These are phyloP conservation scores for Talaromyces funiculosus DNA, from an alignment of 2,329 filamentous ascomycete species.

Conservation along the genomic window DNA sequence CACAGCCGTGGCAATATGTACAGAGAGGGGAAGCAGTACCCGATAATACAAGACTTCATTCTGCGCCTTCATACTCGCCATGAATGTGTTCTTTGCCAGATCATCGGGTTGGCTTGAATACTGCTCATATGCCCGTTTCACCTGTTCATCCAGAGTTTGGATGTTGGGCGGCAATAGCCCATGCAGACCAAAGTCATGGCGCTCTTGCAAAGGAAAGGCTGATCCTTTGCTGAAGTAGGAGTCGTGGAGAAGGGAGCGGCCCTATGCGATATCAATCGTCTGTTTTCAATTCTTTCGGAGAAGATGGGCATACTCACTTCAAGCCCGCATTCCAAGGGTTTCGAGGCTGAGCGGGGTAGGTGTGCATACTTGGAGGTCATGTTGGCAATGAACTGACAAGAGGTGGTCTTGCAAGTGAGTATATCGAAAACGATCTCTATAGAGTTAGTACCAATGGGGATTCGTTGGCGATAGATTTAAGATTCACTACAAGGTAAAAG, in stretches of 20 bases:
- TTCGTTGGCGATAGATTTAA: background rate
- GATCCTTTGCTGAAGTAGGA: slow-evolving; percentile 77
- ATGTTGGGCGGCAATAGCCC: slow-evolving; percentile 67
- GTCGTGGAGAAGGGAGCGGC: slow-evolving; percentile 55
- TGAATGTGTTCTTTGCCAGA: slow-evolving; percentile 79
- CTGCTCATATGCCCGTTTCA: slow-evolving; percentile 71
- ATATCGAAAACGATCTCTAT: background rate
- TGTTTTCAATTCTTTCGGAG: background rate
- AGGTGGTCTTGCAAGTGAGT: background rate
- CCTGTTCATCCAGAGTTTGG: slow-evolving; percentile 72
- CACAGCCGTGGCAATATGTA: background rate
- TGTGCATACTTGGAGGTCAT: slow-evolving; percentile 24
- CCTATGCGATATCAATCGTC: slow-evolving; percentile 21
- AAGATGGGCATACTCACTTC: slow-evolving; percentile 17
- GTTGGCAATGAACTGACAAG: background rate
- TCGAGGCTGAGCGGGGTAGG: slow-evolving; percentile 26
- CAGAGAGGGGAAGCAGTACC: slow-evolving; percentile 35
- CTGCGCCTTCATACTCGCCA: slow-evolving; percentile 78
- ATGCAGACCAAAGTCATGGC: slow-evolving; percentile 62
- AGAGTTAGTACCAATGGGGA: background rate
- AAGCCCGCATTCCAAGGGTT: slow-evolving; percentile 26
- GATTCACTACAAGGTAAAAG: background rate
- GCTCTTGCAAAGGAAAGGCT: slow-evolving; percentile 65
- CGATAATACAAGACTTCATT: slow-evolving; percentile 78
- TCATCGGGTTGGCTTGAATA: slow-evolving; percentile 59